These are phyloP conservation scores for Amylostereum areolatum DNA, from an alignment of 1,284 basidiomycete genomes.

Conservation along the genomic window DNA sequence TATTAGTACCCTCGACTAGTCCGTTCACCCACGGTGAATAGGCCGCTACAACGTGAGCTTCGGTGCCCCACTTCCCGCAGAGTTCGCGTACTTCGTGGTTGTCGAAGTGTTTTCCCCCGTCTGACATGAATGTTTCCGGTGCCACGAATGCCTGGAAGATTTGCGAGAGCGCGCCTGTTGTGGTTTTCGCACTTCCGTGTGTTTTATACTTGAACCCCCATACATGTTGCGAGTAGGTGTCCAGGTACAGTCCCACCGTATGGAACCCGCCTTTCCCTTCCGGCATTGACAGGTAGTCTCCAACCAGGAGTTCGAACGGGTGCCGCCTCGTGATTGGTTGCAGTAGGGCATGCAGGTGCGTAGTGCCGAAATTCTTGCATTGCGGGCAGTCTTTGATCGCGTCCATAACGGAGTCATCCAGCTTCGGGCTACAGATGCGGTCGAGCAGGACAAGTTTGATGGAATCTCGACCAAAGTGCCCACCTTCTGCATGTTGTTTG, in stretches of 20 bases:
- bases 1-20: slow-evolving; percentile 27
- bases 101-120: no score
- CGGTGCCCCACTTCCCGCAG: slow-evolving; percentile 19
- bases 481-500: slow-evolving; percentile 15
- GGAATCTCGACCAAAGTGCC: slow-evolving; percentile 25
- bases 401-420: slow-evolving; percentile 22
- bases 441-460: slow-evolving; percentile 23
- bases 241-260: slow-evolving; percentile 22
- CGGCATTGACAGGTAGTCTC: slow-evolving; percentile 28
- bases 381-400: slow-evolving; percentile 23
- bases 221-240: slow-evolving; percentile 20
- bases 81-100: no score
- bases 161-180: slow-evolving; percentile 13
- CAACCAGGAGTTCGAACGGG: slow-evolving; percentile 29
- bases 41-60: slow-evolving; percentile 20
- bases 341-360: slow-evolving; percentile 23
- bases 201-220: slow-evolving; percentile 23
- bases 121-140: no score
- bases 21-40: slow-evolving; percentile 37
- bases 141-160: no score
- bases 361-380: slow-evolving; percentile 23
- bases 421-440: slow-evolving; percentile 19
- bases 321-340: slow-evolving; percentile 28
- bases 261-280: slow-evolving; percentile 25
- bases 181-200: slow-evolving; percentile 19